Evolutionary conservation across 148 eudicot genomes (phyloP), one percentile per base, ranked within the genome.

Genomic region (Amaranthus palmeri): DNA sequence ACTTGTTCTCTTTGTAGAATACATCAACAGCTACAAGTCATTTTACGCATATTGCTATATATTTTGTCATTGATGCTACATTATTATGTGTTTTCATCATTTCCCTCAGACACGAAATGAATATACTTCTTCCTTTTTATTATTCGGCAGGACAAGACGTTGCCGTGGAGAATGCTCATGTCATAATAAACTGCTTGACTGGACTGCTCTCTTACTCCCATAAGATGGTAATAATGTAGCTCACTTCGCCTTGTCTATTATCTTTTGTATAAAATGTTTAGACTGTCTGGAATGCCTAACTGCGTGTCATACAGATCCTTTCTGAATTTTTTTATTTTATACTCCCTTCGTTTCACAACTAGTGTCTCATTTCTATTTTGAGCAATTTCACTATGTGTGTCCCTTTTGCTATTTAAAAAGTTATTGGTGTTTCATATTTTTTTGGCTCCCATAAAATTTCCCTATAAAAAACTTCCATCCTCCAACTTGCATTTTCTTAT

Each of bases 181-280:
- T 76, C 46, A 78, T 89, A 70, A 71, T 83, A 57, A 78, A 75
- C 72, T 83, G 86, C 51, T 85, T 93, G 78, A 77, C 82, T 74
- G 81, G 74, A 72, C 97, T 93, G 51, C 68, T 81, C 44, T 74
- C 83, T 25, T 93, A 91, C 81, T 85, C 91, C 52, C 90, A 93
- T 72, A 86, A 85, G 87, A 91, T 86, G 98, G 98, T 91, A 93
- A 60, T 15, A 54, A 25, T 25, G 36, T 7, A 36, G 43, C 74
- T 72, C 53, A 50, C 43, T 61, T 12, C 7, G 62, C 67, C 50
- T 68, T 41, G 18, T 47, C 57, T 40, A n/a, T 15, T 10, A 8
- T 54, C 2, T 36, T 48, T 49, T 4, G 62, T 25, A 25, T 25
- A 36, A 10, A 18, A 25, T 25, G 42, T 25, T 59, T 18, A 59